Evolutionary conservation across 305 asterid genomes (phyloP).

Genomic region (Solanum chacoense): DNA sequence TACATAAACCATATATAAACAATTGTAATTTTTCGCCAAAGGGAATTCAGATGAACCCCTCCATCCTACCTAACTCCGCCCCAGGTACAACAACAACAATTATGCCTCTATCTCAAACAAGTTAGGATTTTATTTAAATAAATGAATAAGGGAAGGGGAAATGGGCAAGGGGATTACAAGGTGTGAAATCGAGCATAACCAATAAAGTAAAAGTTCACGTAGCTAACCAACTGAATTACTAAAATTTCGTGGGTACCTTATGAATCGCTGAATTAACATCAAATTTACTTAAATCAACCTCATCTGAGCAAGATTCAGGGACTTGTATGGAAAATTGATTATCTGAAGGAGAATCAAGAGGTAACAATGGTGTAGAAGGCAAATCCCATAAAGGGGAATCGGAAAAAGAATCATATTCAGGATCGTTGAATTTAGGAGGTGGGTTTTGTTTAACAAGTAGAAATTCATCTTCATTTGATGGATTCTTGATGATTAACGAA

Average conservation of each 20-base stretch:
- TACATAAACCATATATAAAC: background rate
- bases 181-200: background rate
- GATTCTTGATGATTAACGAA: slow-evolving; percentile 52
- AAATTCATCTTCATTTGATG: slow-evolving; percentile 33
- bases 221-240: background rate
- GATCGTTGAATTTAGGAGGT: slow-evolving; percentile 65
- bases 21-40: background rate
- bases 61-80: background rate
- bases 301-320: background rate
- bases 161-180: background rate
- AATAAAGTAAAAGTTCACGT: background rate
- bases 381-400: slow-evolving; percentile 92
- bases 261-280: slow-evolving; percentile 51
- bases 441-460: slow-evolving; percentile 57
- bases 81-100: background rate
- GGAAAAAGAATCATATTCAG: slow-evolving; percentile 57
- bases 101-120: background rate
- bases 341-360: slow-evolving; percentile 2
- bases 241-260: slow-evolving; percentile 28
- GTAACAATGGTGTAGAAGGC: slow-evolving; percentile 44
- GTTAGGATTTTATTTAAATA: background rate
- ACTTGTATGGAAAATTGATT: background rate
- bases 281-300: slow-evolving; percentile 26
- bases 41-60: background rate
- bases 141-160: background rate